Conservation (phyloP, 495 filamentous ascomycete genomes). For the Xylaria bambusicola region DNA sequence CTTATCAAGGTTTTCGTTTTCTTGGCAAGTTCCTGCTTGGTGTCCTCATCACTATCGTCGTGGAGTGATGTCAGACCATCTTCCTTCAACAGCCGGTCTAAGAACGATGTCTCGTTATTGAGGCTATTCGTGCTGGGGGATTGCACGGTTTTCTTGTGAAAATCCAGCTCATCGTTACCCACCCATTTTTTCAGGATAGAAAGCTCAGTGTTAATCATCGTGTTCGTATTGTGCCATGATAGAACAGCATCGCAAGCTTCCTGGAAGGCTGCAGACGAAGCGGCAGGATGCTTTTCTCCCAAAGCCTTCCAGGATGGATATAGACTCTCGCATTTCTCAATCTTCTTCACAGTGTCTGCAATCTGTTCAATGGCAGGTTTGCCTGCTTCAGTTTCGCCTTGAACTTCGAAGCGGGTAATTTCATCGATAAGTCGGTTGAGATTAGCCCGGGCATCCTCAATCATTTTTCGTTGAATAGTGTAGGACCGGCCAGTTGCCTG, state of each 20-base stretch:
- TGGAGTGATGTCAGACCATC: conserved; percentile 91
- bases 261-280: conserved; percentile 70
- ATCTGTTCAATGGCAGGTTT: conserved; percentile 86
- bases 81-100: conserved; percentile 97
- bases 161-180: conserved; percentile 92
- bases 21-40: conserved; percentile 34
- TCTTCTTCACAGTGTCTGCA: conserved; percentile 80
- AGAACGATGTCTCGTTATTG: conserved; percentile 84
- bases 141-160: conserved; percentile 63
- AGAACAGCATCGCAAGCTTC: conserved; percentile 85
- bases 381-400: conserved; percentile 88
- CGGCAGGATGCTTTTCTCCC: conserved; percentile 67
- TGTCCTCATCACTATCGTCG: conserved; percentile 57
- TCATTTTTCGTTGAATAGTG: conserved; percentile 75
- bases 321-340: conserved; percentile 80
- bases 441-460: conserved; percentile 73
- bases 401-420: conserved; percentile 89
- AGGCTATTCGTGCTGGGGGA: conserved; percentile 64
- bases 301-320: conserved; percentile 80
- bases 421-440: conserved; percentile 76
- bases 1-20: conserved; percentile 41
- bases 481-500: conserved; percentile 80
- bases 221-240: conserved; percentile 97
- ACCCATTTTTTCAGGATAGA: conserved; percentile 92
- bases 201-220: conserved; percentile 93